These are phyloP conservation scores for Dillenia suffruticosa DNA, from an alignment of 164 flowering plant species.

Conservation along the genomic window DNA sequence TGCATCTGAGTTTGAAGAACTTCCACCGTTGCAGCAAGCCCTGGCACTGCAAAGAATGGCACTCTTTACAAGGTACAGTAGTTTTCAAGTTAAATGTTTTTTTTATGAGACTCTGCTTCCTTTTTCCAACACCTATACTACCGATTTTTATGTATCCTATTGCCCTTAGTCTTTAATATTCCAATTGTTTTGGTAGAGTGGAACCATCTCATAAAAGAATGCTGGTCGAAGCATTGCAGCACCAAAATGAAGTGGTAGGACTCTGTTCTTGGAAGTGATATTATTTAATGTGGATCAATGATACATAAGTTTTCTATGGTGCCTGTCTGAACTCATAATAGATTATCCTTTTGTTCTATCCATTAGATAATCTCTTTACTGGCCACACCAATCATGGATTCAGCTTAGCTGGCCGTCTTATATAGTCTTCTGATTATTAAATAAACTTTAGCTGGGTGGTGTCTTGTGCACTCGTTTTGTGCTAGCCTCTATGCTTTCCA, in stretches of 20 bases:
- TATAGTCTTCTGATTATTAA: too few relatives aligned
- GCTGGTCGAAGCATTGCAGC: conserved; percentile 92
- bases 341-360: too few relatives aligned
- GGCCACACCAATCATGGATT: too few relatives aligned
- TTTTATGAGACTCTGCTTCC: background rate
- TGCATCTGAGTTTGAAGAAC: conserved; percentile 96
- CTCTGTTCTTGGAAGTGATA: background rate
- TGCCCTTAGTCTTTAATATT: too few relatives aligned
- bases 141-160: background rate
- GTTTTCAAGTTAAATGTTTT: conserved; percentile 1
- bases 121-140: background rate
- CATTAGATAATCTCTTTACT: too few relatives aligned
- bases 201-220: conserved; percentile 96
- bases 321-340: too few relatives aligned
- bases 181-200: conserved; percentile 48
- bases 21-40: conserved; percentile 77
- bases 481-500: too few relatives aligned
- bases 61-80: conserved; percentile 74
- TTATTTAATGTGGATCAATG: too few relatives aligned
- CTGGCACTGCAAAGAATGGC: conserved; percentile 89
- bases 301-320: too few relatives aligned
- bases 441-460: too few relatives aligned
- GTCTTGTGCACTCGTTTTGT: too few relatives aligned
- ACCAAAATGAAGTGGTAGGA: conserved; percentile 96
- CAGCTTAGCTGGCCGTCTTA: too few relatives aligned